Base-by-base conservation (phyloP, 768 basidiomycete genomes). In the Suillus brevipes region DNA sequence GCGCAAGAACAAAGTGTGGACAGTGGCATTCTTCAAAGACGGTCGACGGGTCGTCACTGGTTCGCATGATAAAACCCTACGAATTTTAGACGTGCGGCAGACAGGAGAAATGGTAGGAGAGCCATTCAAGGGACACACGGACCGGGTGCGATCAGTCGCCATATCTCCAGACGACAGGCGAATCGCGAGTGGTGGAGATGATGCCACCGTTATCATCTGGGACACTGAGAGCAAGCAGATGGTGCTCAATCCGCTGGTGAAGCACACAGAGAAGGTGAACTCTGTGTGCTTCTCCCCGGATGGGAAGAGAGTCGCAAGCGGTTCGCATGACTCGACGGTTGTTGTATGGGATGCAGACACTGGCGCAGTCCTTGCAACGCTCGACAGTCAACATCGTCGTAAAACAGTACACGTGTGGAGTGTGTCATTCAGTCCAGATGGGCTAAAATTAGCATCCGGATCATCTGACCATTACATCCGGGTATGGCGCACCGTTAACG, bases 271-370 rank as follows among this genome's bases (percentile, higher is more conserved):
- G 49, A 79, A 78, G 2, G 61, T 69, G 20, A 60, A 37, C 18
- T 74, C 72, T 43, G 78, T 81, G 59, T 67, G 73, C 67, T 76
- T 83, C 61, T 79, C 78, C 13, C 80, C 80, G 34, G 80, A 82
- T 68, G 79, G 79, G 7, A 74, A 75, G 52, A 71, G 78, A 55
- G 71, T 83, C 40, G 80, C 79, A 38, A 79, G 79, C n/a, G 79
- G 79, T 2, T 75, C 75, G 38, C 69, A 79, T 25, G 81, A 83
- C 36, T 34, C 40, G 0, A 67, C 52, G 12, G n/a, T 67, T 10
- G n/a, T 53, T 23, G 37, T 67, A 10, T 67, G 66, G 66, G 6
- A 62, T 28, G 37, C 38, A 5, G 60, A 53, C 7, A 61, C 65
- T 7, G 59, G 66, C 20, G 43, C 42, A 53, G 36, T 57, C 18